A percentile compares a stretch with the other conserved stretches of the same genome.
Conservation (phyloP, 108 stramenopile genomes). For the Licmophora abbreviata region DNA sequence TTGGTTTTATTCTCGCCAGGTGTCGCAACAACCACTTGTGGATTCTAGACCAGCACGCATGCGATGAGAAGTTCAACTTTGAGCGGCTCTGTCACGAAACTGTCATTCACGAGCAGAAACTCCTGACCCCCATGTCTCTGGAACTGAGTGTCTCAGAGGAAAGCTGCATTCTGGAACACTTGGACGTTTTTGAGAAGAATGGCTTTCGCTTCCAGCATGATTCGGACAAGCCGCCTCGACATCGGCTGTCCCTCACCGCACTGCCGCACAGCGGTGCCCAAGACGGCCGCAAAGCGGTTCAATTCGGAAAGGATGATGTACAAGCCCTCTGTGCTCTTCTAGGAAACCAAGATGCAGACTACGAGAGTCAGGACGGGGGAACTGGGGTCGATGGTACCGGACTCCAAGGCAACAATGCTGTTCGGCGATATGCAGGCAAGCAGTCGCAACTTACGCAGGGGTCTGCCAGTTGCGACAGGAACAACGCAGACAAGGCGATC, state of each 20-base stretch:
- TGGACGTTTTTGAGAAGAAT: conserved; percentile 84
- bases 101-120: conserved; percentile 71
- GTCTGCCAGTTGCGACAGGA: too few relatives aligned
- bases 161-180: conserved; percentile 80
- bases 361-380: conserved; percentile 49
- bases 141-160: conserved; percentile 87
- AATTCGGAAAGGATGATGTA: conserved; percentile 92
- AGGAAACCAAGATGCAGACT: conserved; percentile 49
- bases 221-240: conserved; percentile 60
- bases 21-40: conserved; percentile 78
- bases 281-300: conserved; percentile 83
- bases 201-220: conserved; percentile 86
- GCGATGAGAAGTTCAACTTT: conserved; percentile 81
- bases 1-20: conserved; percentile 87
- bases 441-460: conserved; percentile 7
- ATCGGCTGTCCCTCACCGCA: conserved; percentile 77
- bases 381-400: conserved; percentile 76
- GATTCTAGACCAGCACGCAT: conserved; percentile 95
- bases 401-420: conserved; percentile 73
- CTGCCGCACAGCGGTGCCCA: conserved; percentile 86
- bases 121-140: conserved; percentile 71
- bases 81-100: conserved; percentile 62
- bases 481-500: conserved; percentile 25
- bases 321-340: conserved; percentile 83
- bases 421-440: conserved; percentile 57